Evolutionary conservation across 139 green algal species (phyloP), one percentile per base, ranked within the genome.

Genomic region (Coelastrella sp.): DNA sequence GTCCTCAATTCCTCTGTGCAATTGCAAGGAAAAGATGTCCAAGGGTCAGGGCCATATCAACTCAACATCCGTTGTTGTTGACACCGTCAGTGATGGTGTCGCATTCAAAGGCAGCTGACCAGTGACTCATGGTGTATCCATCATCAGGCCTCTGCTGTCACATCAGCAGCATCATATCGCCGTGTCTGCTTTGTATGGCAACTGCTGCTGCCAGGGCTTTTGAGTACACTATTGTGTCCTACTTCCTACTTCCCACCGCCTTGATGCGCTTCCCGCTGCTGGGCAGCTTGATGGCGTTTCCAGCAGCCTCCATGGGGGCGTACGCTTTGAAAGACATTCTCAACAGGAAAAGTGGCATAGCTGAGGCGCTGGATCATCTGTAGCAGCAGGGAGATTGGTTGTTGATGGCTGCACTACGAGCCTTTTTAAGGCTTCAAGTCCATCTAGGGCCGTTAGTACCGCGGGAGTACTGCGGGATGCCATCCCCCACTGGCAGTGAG

Each of bases 211-310:
- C 49, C 84, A 89, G 84, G 84, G 17, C 49, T 0, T 82, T 82
- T 72, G 84, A 89, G 84, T 72, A 68, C 17, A 89, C 59, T n/a
- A 15, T 89, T 4, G 84, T 89, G 8, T 60, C 70, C 15, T 89
- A 89, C 84, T 82, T 89, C 49, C 57, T 89, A 14, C 70, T 89
- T 12, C 84, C 84, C 27, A 89, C 84, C 25, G 49, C 56, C 20
- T 57, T 89, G 70, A 57, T 82, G 56, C 49, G 84, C 6, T 6
- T 81, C 56, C 84, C 84, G 8, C 22, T 89, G 70, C 17, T 89
- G 35, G 84, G 84, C 72, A 82, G 70, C 84, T 27, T 89, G 84
- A 70, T 82, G n/a, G 84, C 84, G 9, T 89, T 89, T 72, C 84
- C 84, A 3, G 84, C 27, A 4, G 84, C 84, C 22, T 57, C 70